Conservation (phyloP, 371 early-diverging fungal species). For the Lichtheimia hyalospora region DNA sequence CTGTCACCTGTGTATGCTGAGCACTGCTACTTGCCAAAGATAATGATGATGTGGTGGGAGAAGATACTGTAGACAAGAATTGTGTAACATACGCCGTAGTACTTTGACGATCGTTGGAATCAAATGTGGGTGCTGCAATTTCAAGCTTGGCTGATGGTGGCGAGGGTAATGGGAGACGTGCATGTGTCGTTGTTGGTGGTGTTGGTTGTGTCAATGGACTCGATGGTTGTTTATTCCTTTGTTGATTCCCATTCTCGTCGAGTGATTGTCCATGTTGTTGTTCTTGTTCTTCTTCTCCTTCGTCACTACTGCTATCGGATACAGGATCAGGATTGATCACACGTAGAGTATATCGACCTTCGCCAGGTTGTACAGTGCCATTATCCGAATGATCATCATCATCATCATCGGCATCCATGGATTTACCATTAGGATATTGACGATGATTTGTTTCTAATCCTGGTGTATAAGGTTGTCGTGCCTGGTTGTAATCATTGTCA, state of each 20-base stretch:
- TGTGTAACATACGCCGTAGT: not conserved
- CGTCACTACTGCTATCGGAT: conserved; percentile 11
- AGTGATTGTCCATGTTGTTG: not conserved
- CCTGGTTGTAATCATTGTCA: conserved; percentile 6
- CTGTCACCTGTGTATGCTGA: no score
- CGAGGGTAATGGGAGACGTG: not conserved
- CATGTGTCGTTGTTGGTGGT: not conserved
- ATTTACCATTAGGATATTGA: not conserved
- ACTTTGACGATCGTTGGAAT: not conserved
- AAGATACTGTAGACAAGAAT: not conserved
- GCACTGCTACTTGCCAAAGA: not conserved
- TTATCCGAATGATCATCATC: conserved; percentile 14
- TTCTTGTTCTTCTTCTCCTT: conserved; percentile 10
- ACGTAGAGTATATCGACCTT: conserved; percentile 13
- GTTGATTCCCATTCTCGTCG: not conserved
- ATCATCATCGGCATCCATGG: conserved; percentile 6
- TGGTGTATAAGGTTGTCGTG: not conserved
- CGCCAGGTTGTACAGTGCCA: conserved; percentile 6
- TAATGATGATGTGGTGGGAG: not conserved
- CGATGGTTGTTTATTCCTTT: not conserved
- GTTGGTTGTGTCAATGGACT: not conserved
- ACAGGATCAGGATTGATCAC: conserved; percentile 31
- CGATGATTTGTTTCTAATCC: not conserved
- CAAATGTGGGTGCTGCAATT: not conserved
- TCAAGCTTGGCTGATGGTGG: not conserved